phyloP scores from a whole-genome alignment of 2,329 filamentous ascomycete species.

The Diaporthe destruens region DNA sequence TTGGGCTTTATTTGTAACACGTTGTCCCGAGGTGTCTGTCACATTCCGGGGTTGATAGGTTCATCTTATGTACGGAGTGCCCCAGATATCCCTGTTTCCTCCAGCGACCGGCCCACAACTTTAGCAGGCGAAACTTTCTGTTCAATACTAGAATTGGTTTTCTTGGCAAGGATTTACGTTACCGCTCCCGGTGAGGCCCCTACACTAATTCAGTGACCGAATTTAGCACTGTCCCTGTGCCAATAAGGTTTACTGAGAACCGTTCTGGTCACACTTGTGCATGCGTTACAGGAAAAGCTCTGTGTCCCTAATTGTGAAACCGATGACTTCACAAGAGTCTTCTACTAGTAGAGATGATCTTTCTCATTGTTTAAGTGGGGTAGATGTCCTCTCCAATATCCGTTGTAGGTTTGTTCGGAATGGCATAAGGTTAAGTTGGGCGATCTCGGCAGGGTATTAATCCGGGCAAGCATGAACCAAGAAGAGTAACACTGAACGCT shows the following conservation, averaged over 20 bases:
- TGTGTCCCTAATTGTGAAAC: not conserved
- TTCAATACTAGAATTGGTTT: not conserved
- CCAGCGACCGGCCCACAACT: not conserved
- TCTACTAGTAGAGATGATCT: not conserved
- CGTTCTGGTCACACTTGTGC: not conserved
- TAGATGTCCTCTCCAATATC: accelerated
- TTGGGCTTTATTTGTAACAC: no score
- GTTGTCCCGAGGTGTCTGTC: no score
- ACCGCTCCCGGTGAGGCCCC: no score
- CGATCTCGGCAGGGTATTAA: no score
- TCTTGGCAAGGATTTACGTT: conserved; percentile 1
- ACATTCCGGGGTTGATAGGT: not conserved
- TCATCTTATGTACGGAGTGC: not conserved
- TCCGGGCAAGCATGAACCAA: not conserved
- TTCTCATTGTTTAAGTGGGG: not conserved
- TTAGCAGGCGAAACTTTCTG: not conserved
- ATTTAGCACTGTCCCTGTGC: accelerated
- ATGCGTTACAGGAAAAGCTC: no score
- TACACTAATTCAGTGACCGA: not conserved
- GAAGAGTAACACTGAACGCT: not conserved
- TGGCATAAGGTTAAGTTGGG: no score
- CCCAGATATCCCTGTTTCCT: not conserved
- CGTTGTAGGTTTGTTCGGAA: no score
- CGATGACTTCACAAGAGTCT: not conserved
- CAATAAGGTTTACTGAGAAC: not conserved